Evolutionary conservation across 2,329 filamentous ascomycete genomes (phyloP), one percentile per base, ranked within the genome.

Genomic region (Aspergillus brunneoviolaceus): DNA sequence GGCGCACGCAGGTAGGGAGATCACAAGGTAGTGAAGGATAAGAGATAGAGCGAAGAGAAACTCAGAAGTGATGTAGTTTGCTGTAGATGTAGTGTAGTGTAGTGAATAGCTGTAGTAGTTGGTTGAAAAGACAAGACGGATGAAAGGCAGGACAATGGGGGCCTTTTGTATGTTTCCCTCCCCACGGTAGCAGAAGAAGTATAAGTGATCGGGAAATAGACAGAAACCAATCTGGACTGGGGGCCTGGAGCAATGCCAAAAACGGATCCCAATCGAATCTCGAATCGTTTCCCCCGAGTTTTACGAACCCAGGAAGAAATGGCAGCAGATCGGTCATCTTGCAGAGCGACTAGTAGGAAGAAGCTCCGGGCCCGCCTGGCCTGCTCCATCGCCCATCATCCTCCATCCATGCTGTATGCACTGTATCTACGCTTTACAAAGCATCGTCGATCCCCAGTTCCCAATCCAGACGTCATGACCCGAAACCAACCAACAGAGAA

Each of bases 291-390:
- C 57, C 48, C 55, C 51, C 47, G 49, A 55, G 60, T 55, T 42
- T 51, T 25, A 42, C 31, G 56, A 29, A 51, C 39, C 35, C 31
- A 45, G 55, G 42, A 35, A 33, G 31, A 49, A 29, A 50, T n/a
- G 39, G 51, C 16, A 59, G 51, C 16, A 59, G 62, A 64, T 64
- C 63, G 49, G 56, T 64, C 63, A 64, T 64, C 60, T 63, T 63
- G 55, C 58, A 63, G 55, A 56, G 29, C 29, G 31, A 55, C 60
- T 51, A 56, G 42, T 35, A 25, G 31, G 51, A 33, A 47, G 42
- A 29, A 27, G 31, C 42, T 49, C 42, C 39, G 27, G 42, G 25
- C 27, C 29, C 33, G 42, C 52, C 51, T 50, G 49, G 27, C 7
- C 23, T 16, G 23, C 25, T 31, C 2, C 21, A 25, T 29, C 4